Base-by-base conservation (phyloP, 2,329 filamentous ascomycete genomes). In the Emergomyces orientalis region DNA sequence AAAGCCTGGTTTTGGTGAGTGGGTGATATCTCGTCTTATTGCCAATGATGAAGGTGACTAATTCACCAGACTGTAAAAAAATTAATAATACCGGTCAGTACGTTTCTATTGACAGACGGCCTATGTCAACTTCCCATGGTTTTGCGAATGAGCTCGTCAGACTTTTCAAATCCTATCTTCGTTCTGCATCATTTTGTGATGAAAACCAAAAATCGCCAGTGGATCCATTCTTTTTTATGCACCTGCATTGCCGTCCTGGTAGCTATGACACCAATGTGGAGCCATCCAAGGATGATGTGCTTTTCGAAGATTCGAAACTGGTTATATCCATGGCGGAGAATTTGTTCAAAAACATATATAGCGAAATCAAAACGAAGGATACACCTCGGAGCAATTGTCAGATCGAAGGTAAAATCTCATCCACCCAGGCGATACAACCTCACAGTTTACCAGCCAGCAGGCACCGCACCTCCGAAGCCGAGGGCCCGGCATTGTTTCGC, bases 181-280 rank as follows among this genome's bases (percentile, higher is more conserved):
- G 76, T 37, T 77, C 74, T 4, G 69, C 62, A 65, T 72, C 66
- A 41, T 30, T 63, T n/a, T 39, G 7, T 63, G 63, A 22, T 6
- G 63, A 63, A 6, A 69, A 66, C 17, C 56, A 22, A 62, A 66
- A 63, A 27, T 67, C 67, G 6, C 62, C 79, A 49, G 79, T 77
- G 39, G 80, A 85, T 58, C 82, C 83, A 0, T 86, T 87, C 68
- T 67, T 86, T 13, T 82, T 76, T 64, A 68, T 87, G 59, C 79
- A 82, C 41, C 77, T 87, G 9, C 67, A 68, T 1, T 87, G 84
- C 69, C 80, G 81, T 1, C 68, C 69, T 11, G 80, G 78, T 7
- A 81, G 76, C 52, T 87, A 87, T 69, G 85, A 87, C 71, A 77
- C 80, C 4, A 87, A 87, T 64, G 74, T 87, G 43, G 85, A 88